A percentile compares a stretch with the other conserved stretches of the same genome.
phyloP scores from a whole-genome alignment of 176 grass and related monocot genomes.

The Zea mays region DNA sequence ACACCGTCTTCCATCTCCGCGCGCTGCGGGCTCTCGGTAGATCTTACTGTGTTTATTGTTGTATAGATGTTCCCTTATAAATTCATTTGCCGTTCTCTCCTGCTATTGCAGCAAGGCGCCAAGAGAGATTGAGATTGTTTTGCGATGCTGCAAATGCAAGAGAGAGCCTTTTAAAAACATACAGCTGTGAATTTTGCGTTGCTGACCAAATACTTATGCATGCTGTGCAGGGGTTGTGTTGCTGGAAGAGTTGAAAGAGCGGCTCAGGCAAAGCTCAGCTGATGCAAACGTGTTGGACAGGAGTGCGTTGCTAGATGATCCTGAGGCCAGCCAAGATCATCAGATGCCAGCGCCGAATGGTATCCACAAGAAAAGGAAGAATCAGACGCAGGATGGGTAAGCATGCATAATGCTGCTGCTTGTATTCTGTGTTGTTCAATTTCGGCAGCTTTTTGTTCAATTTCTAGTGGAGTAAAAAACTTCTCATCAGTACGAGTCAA shows the following conservation, averaged over 20 bases:
- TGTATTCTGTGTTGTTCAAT: not conserved
- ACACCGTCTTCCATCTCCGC: conserved; percentile 47
- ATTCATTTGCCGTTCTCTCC: not conserved
- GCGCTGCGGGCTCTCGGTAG: conserved; percentile 62
- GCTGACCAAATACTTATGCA: not conserved
- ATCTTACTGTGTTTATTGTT: not conserved
- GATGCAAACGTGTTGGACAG: conserved; percentile 41
- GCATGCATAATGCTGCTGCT: not conserved
- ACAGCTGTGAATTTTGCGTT: not conserved
- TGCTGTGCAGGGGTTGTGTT: conserved; percentile 48
- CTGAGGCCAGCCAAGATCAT: conserved; percentile 5
- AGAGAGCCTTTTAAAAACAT: not conserved
- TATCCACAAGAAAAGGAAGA: conserved; percentile 30
- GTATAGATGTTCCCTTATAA: not conserved
- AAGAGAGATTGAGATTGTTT: not conserved
- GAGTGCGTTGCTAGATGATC: conserved; percentile 39
- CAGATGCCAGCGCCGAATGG: conserved; percentile 5
- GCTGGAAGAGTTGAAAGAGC: conserved; percentile 52
- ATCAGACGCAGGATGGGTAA: conserved; percentile 44
- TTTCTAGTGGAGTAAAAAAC: too few relatives aligned
- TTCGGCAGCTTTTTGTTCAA: too few relatives aligned
- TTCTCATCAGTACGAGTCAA: not conserved
- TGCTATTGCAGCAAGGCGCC: not conserved
- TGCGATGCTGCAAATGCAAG: not conserved
- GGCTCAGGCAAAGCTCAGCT: conserved; percentile 19